Conservation (phyloP, 495 filamentous ascomycete species). For the Antarctomyces pellizariae region DNA sequence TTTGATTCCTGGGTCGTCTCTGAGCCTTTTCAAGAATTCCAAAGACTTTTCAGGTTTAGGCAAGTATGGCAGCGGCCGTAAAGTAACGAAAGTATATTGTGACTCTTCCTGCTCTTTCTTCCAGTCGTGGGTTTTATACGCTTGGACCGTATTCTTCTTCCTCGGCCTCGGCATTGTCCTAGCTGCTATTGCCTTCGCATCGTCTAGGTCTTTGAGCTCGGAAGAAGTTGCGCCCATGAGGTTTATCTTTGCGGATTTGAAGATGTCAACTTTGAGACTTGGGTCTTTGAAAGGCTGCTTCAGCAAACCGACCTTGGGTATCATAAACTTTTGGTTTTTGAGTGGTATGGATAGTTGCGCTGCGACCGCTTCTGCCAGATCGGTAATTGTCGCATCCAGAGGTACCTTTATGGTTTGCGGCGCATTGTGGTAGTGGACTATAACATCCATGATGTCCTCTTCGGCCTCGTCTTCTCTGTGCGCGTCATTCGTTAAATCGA, state of each 20-base stretch:
- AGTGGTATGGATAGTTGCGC: constrained; percentile 34
- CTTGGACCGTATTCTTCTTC: constrained; percentile 13
- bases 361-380: constrained; percentile 34
- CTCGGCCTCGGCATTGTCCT: constrained; percentile 17
- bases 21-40: constrained; percentile 53
- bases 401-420: constrained; percentile 20
- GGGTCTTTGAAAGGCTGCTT: constrained; percentile 37
- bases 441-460: constrained; percentile 17
- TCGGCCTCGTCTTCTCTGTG: constrained; percentile 4
- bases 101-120: constrained; percentile 27
- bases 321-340: constrained; percentile 52
- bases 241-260: constrained; percentile 31
- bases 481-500: too few relatives aligned
- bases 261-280: constrained; percentile 24
- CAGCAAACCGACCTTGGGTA: constrained; percentile 40
- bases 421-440: constrained; percentile 32
- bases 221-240: constrained; percentile 34
- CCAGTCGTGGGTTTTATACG: constrained; percentile 16
- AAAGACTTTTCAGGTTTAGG: constrained; percentile 43
- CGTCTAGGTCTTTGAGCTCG: constrained; percentile 24
- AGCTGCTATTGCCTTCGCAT: constrained; percentile 14
- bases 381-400: constrained; percentile 26
- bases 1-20: constrained; percentile 66
- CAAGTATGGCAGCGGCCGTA: constrained; percentile 58
- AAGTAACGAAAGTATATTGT: constrained; percentile 58